These are phyloP conservation scores for Buxus sempervirens DNA, from an alignment of 164 flowering plant species.

Conservation along the genomic window DNA sequence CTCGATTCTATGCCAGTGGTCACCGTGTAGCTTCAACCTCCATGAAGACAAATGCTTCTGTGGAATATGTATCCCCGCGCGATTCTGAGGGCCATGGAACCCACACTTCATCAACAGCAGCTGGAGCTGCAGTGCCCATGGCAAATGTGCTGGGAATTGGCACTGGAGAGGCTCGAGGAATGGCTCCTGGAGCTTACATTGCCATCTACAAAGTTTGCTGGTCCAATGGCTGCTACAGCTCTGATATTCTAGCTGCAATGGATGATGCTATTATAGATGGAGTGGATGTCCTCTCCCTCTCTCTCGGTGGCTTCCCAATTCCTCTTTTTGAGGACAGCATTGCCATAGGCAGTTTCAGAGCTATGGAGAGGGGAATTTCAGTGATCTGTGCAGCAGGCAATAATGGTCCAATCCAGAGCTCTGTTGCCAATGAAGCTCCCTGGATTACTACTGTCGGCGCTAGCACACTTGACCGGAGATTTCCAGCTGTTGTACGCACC, in stretches of 20 bases:
- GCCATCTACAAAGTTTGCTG: constrained; percentile 96
- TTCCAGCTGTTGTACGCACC: constrained; percentile 66
- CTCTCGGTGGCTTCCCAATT: constrained; percentile 80
- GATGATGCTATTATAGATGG: constrained; percentile 86
- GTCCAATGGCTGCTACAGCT: constrained; percentile 87
- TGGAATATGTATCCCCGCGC: constrained; percentile 67
- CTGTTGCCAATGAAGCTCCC: constrained; percentile 92
- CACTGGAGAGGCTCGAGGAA: constrained; percentile 75
- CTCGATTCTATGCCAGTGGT: constrained; percentile 69
- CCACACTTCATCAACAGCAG: constrained; percentile 92
- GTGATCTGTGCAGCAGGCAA: constrained; percentile 91
- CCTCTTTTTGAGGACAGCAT: constrained; percentile 82
- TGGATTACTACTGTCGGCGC: constrained; percentile 95
- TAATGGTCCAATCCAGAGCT: constrained; percentile 68
- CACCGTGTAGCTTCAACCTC: constrained; percentile 44
- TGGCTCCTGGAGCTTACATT: constrained; percentile 87
- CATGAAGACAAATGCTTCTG: constrained; percentile 8
- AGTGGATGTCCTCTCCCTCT: constrained; percentile 83
- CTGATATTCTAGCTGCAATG: constrained; percentile 90
- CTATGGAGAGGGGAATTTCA: constrained; percentile 72
- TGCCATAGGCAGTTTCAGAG: constrained; percentile 85
- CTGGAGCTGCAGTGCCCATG: constrained; percentile 53
- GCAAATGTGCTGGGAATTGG: constrained; percentile 78
- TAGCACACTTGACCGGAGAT: constrained; percentile 82
- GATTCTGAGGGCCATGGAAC: constrained; percentile 92